phyloP scores from a whole-genome alignment of 2,329 filamentous ascomycete genomes.

The Aspergillus aculeatinus region DNA sequence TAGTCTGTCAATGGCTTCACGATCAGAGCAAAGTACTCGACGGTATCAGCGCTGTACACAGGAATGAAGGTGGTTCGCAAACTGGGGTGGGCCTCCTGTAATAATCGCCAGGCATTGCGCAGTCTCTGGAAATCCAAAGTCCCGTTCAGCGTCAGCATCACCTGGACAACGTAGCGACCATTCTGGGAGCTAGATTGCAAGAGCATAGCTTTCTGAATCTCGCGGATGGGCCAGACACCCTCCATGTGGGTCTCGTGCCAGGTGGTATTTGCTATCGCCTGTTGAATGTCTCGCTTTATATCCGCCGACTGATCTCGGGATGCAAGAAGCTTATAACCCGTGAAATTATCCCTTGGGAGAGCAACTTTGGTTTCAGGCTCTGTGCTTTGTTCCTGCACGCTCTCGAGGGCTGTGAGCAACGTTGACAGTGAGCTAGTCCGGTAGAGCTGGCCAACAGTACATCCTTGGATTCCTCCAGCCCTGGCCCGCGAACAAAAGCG shows the following conservation, averaged over 20 bases:
- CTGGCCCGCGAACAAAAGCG: background rate
- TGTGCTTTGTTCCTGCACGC: background rate
- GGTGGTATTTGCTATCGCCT: background rate
- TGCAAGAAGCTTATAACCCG: background rate
- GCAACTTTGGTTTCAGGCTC: background rate
- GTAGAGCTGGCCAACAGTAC: background rate
- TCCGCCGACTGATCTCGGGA: background rate
- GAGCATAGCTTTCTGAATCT: background rate
- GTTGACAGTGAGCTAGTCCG: background rate
- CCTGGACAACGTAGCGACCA: background rate
- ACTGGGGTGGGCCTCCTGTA: background rate
- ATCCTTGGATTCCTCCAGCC: background rate
- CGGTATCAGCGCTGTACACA: background rate
- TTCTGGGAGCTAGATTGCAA: background rate
- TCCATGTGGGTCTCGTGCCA: background rate
- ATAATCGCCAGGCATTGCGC: background rate
- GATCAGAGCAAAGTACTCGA: background rate
- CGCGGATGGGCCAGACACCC: background rate
- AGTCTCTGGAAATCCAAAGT: background rate
- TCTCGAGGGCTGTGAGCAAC: background rate
- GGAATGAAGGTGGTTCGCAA: background rate
- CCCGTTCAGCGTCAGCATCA: background rate
- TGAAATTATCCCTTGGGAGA: background rate
- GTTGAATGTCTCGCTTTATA: background rate
- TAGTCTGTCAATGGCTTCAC: background rate